A percentile compares a stretch with the other conserved stretches of the same genome.
phyloP scores from a whole-genome alignment of 495 filamentous ascomycete genomes.

The Hypoxylon cercidicola region DNA sequence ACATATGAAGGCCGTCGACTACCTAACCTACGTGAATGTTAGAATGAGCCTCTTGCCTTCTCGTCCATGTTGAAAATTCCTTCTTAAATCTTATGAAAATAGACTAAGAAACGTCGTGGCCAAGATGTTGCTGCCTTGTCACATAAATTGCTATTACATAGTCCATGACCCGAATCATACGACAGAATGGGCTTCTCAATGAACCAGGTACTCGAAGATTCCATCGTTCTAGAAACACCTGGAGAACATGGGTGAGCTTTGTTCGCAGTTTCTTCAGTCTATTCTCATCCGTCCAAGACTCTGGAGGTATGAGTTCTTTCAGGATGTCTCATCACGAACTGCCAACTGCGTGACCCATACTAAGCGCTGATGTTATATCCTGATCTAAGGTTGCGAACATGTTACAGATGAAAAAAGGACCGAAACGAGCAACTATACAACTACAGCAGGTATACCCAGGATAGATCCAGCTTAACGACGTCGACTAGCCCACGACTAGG shows the following conservation, averaged over 20 bases:
- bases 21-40: not conserved
- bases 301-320: not conserved
- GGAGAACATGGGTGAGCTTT: not conserved
- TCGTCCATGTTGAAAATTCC: not conserved
- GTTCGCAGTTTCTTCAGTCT: not conserved
- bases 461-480: not conserved
- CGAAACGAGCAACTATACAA: too few species aligned
- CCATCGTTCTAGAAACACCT: slow-evolving; percentile 5
- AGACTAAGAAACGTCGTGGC: not conserved
- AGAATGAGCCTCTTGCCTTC: not conserved
- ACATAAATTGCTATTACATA: slow-evolving; percentile 1
- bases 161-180: not conserved
- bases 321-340: not conserved
- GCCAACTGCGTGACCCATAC: not conserved
- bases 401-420: too few species aligned
- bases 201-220: not conserved
- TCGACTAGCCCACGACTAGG: not conserved
- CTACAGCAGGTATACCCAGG: too few species aligned
- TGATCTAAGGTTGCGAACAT: too few species aligned
- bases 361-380: too few species aligned
- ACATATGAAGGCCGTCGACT: not conserved
- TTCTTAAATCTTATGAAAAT: not conserved
- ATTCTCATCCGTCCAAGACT: not conserved
- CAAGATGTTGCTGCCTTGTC: not conserved
- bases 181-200: not conserved